Conservation (phyloP, 345 rosid species). For the Hibiscus tridactylites region DNA sequence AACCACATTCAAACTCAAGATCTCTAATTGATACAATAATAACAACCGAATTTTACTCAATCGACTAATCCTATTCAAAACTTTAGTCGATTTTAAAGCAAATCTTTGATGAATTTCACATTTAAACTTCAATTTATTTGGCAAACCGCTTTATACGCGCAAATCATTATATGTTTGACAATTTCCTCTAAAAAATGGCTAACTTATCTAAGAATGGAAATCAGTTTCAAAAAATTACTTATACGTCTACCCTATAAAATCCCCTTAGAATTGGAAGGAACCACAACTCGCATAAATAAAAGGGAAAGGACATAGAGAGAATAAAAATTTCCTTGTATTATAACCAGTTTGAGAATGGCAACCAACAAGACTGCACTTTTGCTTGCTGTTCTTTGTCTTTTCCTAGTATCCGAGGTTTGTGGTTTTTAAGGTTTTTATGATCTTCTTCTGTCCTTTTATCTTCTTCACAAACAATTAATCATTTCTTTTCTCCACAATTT, state of each 20-base stretch:
- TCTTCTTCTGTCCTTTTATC: background rate
- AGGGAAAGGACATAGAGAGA: background rate
- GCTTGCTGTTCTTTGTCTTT: background rate
- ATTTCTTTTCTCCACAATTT: background rate
- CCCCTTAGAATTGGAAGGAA: background rate
- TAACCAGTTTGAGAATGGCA: constrained; percentile 4
- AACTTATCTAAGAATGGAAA: background rate
- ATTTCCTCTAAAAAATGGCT: background rate
- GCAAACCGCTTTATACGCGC: background rate
- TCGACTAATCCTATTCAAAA: no score
- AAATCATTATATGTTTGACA: background rate
- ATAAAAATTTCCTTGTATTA: no score
- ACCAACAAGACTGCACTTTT: background rate
- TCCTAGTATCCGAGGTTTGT: background rate
- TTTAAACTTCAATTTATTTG: no score
- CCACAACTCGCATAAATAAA: background rate
- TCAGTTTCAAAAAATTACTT: background rate
- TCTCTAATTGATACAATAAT: no score
- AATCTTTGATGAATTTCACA: background rate
- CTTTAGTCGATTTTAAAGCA: no score
- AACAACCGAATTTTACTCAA: no score
- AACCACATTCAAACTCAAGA: no score
- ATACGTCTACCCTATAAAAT: background rate
- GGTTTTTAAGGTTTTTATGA: background rate
- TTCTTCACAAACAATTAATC: background rate